phyloP scores from a whole-genome alignment of 73 alveolate genomes.

The Paramecium biaurelia region DNA sequence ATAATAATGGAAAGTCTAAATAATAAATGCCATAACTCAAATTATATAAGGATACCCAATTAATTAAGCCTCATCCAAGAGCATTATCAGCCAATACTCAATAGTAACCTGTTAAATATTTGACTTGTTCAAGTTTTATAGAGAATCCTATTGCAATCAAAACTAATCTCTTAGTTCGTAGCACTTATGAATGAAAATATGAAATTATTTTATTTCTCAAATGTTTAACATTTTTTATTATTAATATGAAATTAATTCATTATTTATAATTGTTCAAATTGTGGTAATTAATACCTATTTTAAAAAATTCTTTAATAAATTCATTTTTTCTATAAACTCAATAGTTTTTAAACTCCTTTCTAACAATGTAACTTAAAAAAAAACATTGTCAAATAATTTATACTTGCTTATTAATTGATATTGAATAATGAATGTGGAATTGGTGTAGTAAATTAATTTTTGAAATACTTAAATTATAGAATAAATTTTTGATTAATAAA shows the following conservation, averaged over 20 bases:
- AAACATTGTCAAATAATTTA: neutral
- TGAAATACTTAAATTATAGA: neutral
- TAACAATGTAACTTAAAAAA: neutral
- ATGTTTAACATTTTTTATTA: neutral
- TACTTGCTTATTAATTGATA: neutral
- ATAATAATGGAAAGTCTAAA: neutral
- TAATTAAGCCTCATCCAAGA: neutral
- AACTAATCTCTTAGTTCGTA: neutral
- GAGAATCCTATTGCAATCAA: neutral
- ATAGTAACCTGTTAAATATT: neutral
- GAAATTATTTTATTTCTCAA: neutral
- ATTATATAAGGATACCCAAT: neutral
- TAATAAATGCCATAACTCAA: neutral
- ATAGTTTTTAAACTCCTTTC: neutral
- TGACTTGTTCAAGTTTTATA: neutral
- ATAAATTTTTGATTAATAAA: neutral
- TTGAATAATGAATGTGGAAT: neutral
- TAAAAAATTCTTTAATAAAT: neutral
- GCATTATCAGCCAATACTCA: neutral
- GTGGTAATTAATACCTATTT: neutral
- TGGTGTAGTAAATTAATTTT: neutral
- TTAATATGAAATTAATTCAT: neutral
- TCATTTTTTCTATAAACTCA: neutral
- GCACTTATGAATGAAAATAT: neutral
- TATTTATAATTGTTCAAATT: neutral